phyloP scores from a whole-genome alignment of 1,139 yeast species.

The Pichia sp. region DNA sequence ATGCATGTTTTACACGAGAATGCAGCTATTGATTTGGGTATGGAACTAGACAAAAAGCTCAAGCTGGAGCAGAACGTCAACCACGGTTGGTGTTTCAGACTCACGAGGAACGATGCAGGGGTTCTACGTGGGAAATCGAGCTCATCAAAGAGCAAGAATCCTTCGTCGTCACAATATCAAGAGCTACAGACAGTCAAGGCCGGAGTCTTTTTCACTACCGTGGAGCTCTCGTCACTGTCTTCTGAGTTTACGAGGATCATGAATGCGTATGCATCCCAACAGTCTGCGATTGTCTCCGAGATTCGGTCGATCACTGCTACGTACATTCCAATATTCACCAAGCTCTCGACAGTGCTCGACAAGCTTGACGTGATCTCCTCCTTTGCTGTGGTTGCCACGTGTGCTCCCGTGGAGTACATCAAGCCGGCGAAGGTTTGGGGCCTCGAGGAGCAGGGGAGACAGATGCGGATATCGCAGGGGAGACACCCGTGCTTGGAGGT shows the following conservation, averaged over 20 bases:
- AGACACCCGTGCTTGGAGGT: slow-evolving; percentile 93
- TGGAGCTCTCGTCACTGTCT: slow-evolving; percentile 55
- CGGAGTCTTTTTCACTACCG: slow-evolving; percentile 85
- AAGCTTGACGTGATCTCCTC: slow-evolving; percentile 78
- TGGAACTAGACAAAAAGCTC: slow-evolving; percentile 82
- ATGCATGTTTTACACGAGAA: slow-evolving; percentile 59
- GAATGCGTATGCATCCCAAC: slow-evolving; percentile 67
- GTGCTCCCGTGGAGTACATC: slow-evolving; percentile 78
- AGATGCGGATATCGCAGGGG: slow-evolving; percentile 59
- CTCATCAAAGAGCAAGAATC: slow-evolving; percentile 34
- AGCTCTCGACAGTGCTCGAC: slow-evolving; percentile 59
- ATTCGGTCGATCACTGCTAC: slow-evolving; percentile 76
- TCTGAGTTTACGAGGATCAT: slow-evolving; percentile 55
- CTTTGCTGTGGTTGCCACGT: slow-evolving; percentile 80
- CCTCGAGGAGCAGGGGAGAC: slow-evolving; percentile 44
- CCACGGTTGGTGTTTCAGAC: slow-evolving; percentile 92
- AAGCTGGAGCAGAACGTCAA: slow-evolving; percentile 81
- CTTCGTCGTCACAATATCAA: slow-evolving; percentile 39
- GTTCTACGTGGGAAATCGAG: slow-evolving; percentile 47
- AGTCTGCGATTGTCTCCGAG: slow-evolving; percentile 73
- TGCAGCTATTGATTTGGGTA: slow-evolving; percentile 68
- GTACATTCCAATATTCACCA: slow-evolving; percentile 71
- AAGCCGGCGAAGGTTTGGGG: slow-evolving; percentile 58
- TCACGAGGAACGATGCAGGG: slow-evolving; percentile 84
- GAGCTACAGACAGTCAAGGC: slow-evolving; percentile 92